Percentiles rank a stretch among this genome's conserved stretches.
Conservation (phyloP, 768 basidiomycete species). For the Nidularia sp. region DNA sequence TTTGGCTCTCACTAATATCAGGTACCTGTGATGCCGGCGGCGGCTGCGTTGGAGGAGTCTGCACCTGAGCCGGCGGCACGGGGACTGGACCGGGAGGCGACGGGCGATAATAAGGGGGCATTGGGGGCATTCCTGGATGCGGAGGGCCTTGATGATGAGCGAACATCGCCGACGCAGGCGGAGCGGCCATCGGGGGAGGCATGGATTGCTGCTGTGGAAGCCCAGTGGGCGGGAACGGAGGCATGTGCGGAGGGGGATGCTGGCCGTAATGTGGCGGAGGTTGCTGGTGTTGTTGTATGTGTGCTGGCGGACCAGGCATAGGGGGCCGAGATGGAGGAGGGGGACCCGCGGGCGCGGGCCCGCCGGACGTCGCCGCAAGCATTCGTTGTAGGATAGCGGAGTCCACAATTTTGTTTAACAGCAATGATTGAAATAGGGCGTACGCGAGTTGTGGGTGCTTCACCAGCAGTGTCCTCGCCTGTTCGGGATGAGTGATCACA, state of each 20-base stretch:
- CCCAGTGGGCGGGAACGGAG: constrained; percentile 23
- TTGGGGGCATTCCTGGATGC: constrained; percentile 23
- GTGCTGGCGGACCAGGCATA: constrained; percentile 18
- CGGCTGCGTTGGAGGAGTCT: constrained; percentile 18
- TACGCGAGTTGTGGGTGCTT: constrained; percentile 92
- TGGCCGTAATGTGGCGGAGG: constrained; percentile 36
- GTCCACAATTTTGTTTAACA: constrained; percentile 93
- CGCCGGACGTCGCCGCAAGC: constrained; percentile 33
- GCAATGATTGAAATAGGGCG: constrained; percentile 91
- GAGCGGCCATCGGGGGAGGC: constrained; percentile 22
- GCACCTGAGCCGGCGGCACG: constrained; percentile 13
- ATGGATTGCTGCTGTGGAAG: constrained; percentile 26
- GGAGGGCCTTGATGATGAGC: constrained; percentile 20
- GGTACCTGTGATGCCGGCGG: constrained; percentile 22
- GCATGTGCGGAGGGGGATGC: constrained; percentile 47
- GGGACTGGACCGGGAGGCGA: constrained; percentile 25
- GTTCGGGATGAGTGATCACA: constrained; percentile 86
- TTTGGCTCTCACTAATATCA: constrained; percentile 50
- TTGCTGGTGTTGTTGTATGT: constrained; percentile 56
- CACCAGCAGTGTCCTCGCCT: constrained; percentile 74
- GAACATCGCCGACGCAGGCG: constrained; percentile 27
- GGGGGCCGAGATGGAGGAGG: constrained; percentile 18
- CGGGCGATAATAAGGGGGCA: constrained; percentile 29
- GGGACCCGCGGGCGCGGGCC: constrained; percentile 10
- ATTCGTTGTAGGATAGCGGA: constrained; percentile 76